Base-by-base conservation (phyloP, 1,284 basidiomycete genomes). In the Cryptococcus sp. region DNA sequence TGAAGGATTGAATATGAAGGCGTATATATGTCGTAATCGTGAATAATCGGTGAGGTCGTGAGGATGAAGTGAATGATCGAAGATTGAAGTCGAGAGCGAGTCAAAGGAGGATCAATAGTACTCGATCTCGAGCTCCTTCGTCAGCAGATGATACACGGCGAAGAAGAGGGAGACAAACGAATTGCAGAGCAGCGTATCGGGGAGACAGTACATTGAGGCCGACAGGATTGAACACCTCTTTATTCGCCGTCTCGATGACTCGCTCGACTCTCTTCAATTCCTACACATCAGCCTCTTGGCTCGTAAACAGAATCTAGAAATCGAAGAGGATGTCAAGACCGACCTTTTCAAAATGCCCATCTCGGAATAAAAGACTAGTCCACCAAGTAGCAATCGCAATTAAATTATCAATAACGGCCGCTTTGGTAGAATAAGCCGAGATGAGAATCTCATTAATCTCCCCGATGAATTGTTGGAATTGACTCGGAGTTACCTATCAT, bases 121-220 rank as follows among this genome's bases (percentile, higher is more conserved):
- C 14, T 39, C 36, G 36, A 39, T 39, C 36, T 39, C 36, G 16
- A 39, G 18, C 36, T 39, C 7, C 7, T 7, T 5, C 28, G 28
- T 5, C 28, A 28, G 11, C 28, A 28, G 28, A 28, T 28, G 28
- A n/a, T n/a, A n/a, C 32, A 9, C 16, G 10, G 32, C 16, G 32
- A 34, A 39, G 36, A 39, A 19, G 36, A n/a, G 14, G 36, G 36
- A 4, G 23, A 67, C 76, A 67, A 52, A 78, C 78, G 53, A 76
- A 81, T 61, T 80, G 74, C 49, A 77, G 73, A 7, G 77, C 79
- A 4, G 73, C 73, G 46, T 67, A 61, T 21, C 69, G 55, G 2
- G 79, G 79, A n/a, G 72, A 66, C 9, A 78, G 66, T 7, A 80
- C 57, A 44, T 78, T 77, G 25, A 80, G 59, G 0, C 79, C 79